Conservation (phyloP, 2,329 filamentous ascomycete species). For the Scedosporium aurantiacum region DNA sequence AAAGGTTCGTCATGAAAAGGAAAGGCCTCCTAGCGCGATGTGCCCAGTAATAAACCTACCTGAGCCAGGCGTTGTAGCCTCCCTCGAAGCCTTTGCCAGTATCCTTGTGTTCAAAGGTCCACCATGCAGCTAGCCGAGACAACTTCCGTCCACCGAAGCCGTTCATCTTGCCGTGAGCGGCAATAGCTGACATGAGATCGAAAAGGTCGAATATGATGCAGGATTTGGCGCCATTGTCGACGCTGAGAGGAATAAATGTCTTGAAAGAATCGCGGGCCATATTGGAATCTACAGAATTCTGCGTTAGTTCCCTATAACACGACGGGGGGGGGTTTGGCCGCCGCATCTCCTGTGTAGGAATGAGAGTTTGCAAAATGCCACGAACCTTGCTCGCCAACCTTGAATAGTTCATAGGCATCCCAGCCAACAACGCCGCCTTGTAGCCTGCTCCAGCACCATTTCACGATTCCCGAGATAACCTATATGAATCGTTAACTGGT, state of each 20-base stretch:
- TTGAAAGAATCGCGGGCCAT: slow-evolving; percentile 89
- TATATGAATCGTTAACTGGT: slow-evolving; percentile 26
- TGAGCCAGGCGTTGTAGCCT: slow-evolving; percentile 81
- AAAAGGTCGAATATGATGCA: slow-evolving; percentile 96
- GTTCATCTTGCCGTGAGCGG: slow-evolving; percentile 86
- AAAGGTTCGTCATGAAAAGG: not conserved
- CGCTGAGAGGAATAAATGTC: slow-evolving; percentile 89
- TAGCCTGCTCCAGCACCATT: slow-evolving; percentile 97
- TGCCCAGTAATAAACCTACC: slow-evolving; percentile 36
- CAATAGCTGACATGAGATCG: slow-evolving; percentile 79
- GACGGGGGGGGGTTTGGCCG: not conserved
- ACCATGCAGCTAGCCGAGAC: slow-evolving; percentile 93
- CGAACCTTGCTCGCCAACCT: slow-evolving; percentile 81
- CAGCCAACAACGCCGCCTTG: slow-evolving; percentile 87
- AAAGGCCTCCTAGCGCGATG: not conserved
- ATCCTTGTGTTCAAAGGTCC: slow-evolving; percentile 90
- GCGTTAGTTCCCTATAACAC: not conserved
- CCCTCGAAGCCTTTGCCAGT: slow-evolving; percentile 86
- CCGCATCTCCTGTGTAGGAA: slow-evolving; percentile 18
- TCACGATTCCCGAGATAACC: slow-evolving; percentile 87
- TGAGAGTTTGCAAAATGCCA: slow-evolving; percentile 54
- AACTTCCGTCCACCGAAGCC: slow-evolving; percentile 88
- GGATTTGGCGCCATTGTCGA: slow-evolving; percentile 74
- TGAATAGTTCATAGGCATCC: slow-evolving; percentile 95
- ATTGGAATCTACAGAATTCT: slow-evolving; percentile 57